Evolutionary conservation across 1,284 basidiomycete species (phyloP).

Genomic region (Phaffia rhodozyma): DNA sequence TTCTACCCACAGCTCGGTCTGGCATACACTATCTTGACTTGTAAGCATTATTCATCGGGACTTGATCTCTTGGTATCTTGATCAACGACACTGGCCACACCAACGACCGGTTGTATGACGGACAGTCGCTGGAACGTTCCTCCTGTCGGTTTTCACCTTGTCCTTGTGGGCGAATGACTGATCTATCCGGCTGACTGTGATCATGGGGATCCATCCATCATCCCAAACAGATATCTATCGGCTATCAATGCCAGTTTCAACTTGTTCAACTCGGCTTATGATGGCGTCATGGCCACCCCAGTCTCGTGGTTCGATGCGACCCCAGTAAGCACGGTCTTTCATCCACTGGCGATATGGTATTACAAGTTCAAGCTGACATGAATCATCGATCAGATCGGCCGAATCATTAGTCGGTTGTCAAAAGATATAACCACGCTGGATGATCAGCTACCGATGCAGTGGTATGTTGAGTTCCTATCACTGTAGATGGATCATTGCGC

Average conservation of each 20-base stretch:
- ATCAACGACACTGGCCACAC: too few species aligned
- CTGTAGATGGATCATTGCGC: too few species aligned
- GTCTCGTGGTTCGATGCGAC: slow-evolving; percentile 26
- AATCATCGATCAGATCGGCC: not conserved
- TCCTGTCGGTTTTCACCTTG: not conserved
- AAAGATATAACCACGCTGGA: slow-evolving; percentile 33
- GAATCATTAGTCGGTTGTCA: slow-evolving; percentile 46
- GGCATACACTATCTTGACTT: slow-evolving; percentile 3
- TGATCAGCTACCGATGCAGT: slow-evolving; percentile 31
- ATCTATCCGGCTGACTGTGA: not conserved
- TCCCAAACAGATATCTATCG: slow-evolving; percentile 18
- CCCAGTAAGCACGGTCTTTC: slow-evolving; percentile 3
- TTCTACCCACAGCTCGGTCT: slow-evolving; percentile 11
- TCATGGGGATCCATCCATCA: not conserved
- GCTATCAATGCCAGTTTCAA: slow-evolving; percentile 24
- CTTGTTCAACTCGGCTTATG: slow-evolving; percentile 24
- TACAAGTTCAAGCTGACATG: too few species aligned
- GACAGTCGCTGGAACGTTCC: not conserved
- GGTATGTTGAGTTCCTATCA: not conserved
- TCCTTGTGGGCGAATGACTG: not conserved
- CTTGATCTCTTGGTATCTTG: not conserved
- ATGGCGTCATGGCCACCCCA: slow-evolving; percentile 24
- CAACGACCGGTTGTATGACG: not conserved
- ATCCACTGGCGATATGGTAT: too few species aligned
- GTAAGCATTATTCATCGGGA: not conserved